phyloP scores from a whole-genome alignment of 2,329 filamentous ascomycete species.

The Orbilia javanica region DNA sequence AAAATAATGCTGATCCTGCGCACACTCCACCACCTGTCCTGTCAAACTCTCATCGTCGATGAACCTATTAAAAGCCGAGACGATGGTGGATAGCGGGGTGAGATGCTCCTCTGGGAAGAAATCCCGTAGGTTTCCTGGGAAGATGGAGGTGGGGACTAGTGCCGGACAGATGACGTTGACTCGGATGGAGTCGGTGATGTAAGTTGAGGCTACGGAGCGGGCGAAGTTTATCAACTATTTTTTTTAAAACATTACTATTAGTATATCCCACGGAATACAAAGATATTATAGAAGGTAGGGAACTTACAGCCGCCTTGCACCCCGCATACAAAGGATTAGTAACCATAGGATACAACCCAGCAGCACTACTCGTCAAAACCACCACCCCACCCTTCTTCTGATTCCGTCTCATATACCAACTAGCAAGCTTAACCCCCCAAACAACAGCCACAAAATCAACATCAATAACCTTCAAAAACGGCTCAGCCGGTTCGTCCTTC shows the following conservation, averaged over 20 bases:
- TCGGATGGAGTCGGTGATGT: conserved; percentile 63
- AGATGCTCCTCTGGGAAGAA: conserved; percentile 64
- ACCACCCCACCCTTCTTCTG: conserved; percentile 64
- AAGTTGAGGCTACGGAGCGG: conserved; percentile 62
- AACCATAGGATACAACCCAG: conserved; percentile 63
- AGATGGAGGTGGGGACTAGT: conserved; percentile 64
- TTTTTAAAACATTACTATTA: too few species aligned
- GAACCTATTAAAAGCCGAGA: conserved; percentile 64
- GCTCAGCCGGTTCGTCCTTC: conserved; percentile 64
- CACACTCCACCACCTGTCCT: conserved; percentile 66
- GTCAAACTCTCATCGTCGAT: conserved; percentile 63
- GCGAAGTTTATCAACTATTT: conserved; percentile 63
- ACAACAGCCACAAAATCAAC: conserved; percentile 66
- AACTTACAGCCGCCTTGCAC: conserved; percentile 51
- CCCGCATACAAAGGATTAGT: conserved; percentile 58
- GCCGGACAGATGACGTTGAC: conserved; percentile 65
- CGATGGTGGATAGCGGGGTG: conserved; percentile 64
- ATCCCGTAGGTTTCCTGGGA: conserved; percentile 61
- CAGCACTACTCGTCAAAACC: conserved; percentile 65
- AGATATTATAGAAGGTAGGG: conserved; percentile 59
- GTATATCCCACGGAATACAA: conserved; percentile 60
- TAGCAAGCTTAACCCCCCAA: conserved; percentile 66
- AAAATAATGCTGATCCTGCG: conserved; percentile 66
- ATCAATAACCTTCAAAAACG: conserved; percentile 65
- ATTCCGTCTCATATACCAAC: conserved; percentile 66